phyloP scores from a whole-genome alignment of 140 eudicot genomes.

The Senecio squalidus region DNA sequence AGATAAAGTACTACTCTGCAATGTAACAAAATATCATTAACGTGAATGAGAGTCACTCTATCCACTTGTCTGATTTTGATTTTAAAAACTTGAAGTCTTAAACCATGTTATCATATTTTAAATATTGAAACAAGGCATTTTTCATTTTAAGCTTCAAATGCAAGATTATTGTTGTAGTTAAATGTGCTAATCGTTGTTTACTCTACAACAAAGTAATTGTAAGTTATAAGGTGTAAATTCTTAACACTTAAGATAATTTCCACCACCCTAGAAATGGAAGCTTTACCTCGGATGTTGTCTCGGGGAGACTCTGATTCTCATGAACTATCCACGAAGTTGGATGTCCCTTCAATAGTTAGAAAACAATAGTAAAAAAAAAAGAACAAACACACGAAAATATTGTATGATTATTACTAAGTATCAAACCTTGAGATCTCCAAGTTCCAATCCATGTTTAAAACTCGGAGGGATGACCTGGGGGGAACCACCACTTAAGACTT shows the following conservation, averaged over 20 bases:
- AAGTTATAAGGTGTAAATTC: no score
- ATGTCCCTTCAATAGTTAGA: slow-evolving; percentile 55
- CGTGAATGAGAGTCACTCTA: slow-evolving; percentile 1
- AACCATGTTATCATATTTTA: slow-evolving; percentile 8
- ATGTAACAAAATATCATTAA: slow-evolving; percentile 20
- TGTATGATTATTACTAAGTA: neutral
- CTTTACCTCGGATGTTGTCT: slow-evolving; percentile 41
- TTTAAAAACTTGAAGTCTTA: slow-evolving; percentile 6
- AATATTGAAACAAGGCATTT: neutral
- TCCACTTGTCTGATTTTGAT: slow-evolving; percentile 3
- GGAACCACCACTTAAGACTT: slow-evolving; percentile 73
- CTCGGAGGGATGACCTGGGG: slow-evolving; percentile 69
- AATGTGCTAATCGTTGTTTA: neutral
- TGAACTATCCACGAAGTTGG: slow-evolving; percentile 57
- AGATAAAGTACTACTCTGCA: slow-evolving; percentile 62
- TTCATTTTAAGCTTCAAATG: neutral
- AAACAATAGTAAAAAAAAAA: neutral
- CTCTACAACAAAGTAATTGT: neutral
- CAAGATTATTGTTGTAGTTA: neutral
- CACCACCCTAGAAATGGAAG: slow-evolving; percentile 15
- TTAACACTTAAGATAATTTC: no score
- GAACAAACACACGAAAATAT: neutral
- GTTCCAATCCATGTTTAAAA: slow-evolving; percentile 68
- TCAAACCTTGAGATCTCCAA: slow-evolving; percentile 80
- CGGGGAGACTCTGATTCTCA: slow-evolving; percentile 36